phyloP scores from a whole-genome alignment of 169 alveolate genomes.

The Plasmodium yoelii region DNA sequence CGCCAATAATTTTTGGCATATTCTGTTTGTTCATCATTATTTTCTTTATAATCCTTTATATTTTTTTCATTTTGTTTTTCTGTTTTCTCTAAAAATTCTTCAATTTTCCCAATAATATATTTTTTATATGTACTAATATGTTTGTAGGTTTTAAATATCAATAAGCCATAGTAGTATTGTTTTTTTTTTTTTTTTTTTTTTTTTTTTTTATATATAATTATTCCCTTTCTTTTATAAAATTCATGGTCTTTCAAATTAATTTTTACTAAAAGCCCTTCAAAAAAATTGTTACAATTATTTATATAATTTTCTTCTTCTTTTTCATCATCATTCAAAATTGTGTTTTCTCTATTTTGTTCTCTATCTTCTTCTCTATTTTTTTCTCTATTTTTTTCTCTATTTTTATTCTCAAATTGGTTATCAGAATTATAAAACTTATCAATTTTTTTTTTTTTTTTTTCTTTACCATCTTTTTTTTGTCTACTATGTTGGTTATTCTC shows the following conservation, averaged over 20 bases:
- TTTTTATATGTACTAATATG: constrained; percentile 25
- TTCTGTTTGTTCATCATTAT: neutral
- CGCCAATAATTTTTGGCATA: too few relatives aligned
- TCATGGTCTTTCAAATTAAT: constrained; percentile 52
- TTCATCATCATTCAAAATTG: neutral
- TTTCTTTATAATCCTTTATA: neutral
- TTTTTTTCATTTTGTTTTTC: neutral
- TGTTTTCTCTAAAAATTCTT: neutral
- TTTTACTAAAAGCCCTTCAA: constrained; percentile 67
- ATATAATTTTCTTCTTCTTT: neutral
- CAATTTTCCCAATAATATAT: constrained; percentile 19
- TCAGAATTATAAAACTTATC: neutral
- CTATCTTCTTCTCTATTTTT: neutral
- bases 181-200: constrained; percentile 7
- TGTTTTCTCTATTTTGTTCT: neutral
- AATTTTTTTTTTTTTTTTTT: neutral
- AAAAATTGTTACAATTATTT: constrained; percentile 15
- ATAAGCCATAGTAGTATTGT: constrained; percentile 17
- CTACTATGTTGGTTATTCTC: neutral
- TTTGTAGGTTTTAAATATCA: constrained; percentile 25
- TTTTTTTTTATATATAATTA: neutral
- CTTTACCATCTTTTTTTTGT: neutral
- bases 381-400: neutral
- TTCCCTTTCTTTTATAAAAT: constrained; percentile 47
- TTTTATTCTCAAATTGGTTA: too few relatives aligned